phyloP scores from a whole-genome alignment of 1,139 yeast genomes.

The Candida sojae region DNA sequence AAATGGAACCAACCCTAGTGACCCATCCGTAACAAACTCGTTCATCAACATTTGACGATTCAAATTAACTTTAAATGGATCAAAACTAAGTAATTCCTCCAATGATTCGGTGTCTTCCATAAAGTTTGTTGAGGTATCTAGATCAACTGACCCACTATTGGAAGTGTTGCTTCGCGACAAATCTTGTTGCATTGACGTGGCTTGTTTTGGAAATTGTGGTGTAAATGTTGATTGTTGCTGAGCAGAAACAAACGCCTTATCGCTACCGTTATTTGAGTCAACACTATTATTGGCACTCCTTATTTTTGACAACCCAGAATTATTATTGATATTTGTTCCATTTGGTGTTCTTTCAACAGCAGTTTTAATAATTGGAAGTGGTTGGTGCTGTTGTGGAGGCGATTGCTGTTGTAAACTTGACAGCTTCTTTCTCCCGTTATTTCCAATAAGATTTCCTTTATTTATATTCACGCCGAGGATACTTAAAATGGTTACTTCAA shows the following conservation, averaged over 20 bases:
- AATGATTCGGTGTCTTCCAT: conserved; percentile 22
- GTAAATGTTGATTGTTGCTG: background rate
- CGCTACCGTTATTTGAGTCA: conserved; percentile 6
- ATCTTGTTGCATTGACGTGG: background rate
- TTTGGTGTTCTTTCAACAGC: conserved; percentile 25
- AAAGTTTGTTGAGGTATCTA: background rate
- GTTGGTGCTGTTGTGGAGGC: conserved; percentile 7
- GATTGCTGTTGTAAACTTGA: background rate
- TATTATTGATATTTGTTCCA: conserved; percentile 3
- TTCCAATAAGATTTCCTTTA: conserved; percentile 13
- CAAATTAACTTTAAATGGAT: conserved; percentile 41
- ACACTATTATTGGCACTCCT: conserved; percentile 7
- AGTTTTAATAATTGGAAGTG: conserved; percentile 25
- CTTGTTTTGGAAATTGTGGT: background rate
- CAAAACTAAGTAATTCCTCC: conserved; percentile 38
- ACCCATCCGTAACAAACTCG: conserved; percentile 71
- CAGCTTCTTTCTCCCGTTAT: conserved; percentile 19
- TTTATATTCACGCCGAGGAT: conserved; percentile 41
- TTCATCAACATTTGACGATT: conserved; percentile 40
- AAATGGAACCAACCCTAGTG: conserved; percentile 62
- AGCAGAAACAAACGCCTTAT: background rate
- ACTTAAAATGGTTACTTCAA: conserved; percentile 60
- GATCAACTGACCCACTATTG: background rate
- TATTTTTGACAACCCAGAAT: conserved; percentile 8
- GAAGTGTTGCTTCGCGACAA: background rate